Percentiles rank a stretch among this genome's conserved stretches.
These are phyloP conservation scores for barley (Hordeum vulgare) DNA, from an alignment of 176 grass and related monocot genomes.

Conservation along the genomic window MorexV3_pseudomolecules_assembly NC_058521.1:105428536-105429035, in stretches of 20 bases:
- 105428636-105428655: slow-evolving; percentile 20
- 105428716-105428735: slow-evolving; percentile 13
- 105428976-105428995: too few species aligned
- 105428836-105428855: too few species aligned
- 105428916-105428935: too few species aligned
- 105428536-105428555: not conserved
- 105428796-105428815: not conserved
- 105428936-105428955: too few species aligned
- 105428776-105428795: not conserved
- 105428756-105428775: not conserved
- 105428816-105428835: too few species aligned
- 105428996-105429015: too few species aligned
- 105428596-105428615: slow-evolving; percentile 21
- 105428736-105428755: slow-evolving; percentile 23
- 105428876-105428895: too few species aligned
- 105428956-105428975: too few species aligned
- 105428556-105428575: not conserved
- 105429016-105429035: too few species aligned
- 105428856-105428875: too few species aligned
- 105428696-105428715: not conserved
- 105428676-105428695: not conserved
- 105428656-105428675: not conserved
- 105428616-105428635: not conserved
- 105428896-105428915: too few species aligned
- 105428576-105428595: slow-evolving; percentile 40